Conservation (phyloP, 345 rosid genomes). For the Camelina neglecta region DNA sequence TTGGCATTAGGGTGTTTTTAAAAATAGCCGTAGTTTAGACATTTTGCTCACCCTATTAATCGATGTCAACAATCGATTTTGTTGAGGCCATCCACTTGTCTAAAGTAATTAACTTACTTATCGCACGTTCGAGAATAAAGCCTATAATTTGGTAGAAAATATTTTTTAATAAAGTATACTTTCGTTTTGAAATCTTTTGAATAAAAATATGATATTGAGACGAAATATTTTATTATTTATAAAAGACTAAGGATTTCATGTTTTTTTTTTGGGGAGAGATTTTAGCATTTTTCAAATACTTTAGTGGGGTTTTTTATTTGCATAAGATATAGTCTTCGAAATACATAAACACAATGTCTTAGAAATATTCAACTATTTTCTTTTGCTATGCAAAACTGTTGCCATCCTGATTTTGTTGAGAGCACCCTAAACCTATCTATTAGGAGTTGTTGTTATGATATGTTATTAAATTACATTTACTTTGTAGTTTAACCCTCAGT, state of each 20-base stretch:
- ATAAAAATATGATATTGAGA: neutral
- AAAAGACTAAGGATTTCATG: neutral
- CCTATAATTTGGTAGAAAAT: neutral
- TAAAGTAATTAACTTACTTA: neutral
- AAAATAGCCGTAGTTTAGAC: neutral
- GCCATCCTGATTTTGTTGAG: neutral
- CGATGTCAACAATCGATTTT: neutral
- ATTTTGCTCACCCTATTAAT: neutral
- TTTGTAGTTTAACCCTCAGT: neutral
- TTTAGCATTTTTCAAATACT: neutral
- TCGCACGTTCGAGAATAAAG: neutral
- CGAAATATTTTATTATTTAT: neutral
- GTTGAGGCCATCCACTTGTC: slow-evolving; percentile 1
- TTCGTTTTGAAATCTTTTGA: neutral
- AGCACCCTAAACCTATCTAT: too few species aligned
- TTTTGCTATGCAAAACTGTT: neutral
- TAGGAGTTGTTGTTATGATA: neutral
- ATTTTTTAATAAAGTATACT: neutral
- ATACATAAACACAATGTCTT: neutral
- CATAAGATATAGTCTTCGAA: neutral
- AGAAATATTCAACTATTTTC: neutral
- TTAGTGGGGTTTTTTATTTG: neutral
- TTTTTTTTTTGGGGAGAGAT: neutral
- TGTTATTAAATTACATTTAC: neutral
- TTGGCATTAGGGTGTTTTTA: neutral